A percentile compares a stretch with the other conserved stretches of the same genome.
phyloP scores from a whole-genome alignment of 2,329 filamentous ascomycete species.

The Penicillium sumatraense region DNA sequence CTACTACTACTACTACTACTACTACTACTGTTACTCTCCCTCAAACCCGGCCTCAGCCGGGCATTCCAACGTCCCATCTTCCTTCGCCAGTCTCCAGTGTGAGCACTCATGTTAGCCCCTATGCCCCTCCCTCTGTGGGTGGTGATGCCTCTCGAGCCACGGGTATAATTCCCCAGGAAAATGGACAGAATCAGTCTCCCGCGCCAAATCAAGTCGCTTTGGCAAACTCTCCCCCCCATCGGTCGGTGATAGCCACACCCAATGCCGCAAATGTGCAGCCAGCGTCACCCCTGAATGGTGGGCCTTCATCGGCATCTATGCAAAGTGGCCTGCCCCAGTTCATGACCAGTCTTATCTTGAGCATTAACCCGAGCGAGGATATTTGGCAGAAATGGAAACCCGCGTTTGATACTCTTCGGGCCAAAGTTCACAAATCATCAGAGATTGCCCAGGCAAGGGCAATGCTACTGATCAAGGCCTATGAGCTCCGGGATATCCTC shows the following conservation, averaged over 20 bases:
- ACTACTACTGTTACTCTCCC: no score
- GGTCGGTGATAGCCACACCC: no score
- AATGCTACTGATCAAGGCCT: conserved; percentile 62
- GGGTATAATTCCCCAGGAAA: not conserved
- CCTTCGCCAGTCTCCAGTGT: conserved; percentile 37
- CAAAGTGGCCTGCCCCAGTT: not conserved
- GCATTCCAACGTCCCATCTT: conserved; percentile 22
- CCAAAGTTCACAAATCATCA: not conserved
- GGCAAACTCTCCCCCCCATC: no score
- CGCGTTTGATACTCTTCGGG: not conserved
- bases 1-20: no score
- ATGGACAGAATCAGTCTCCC: not conserved
- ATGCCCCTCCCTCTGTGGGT: conserved; percentile 8
- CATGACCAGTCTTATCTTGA: not conserved
- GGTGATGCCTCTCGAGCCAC: not conserved
- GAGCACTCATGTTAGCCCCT: conserved; percentile 32
- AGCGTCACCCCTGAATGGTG: not conserved
- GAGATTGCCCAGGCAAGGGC: conserved; percentile 49
- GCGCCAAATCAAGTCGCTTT: not conserved
- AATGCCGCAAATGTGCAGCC: not conserved
- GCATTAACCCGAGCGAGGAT: not conserved
- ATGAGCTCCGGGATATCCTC: conserved; percentile 60
- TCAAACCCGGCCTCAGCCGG: not conserved
- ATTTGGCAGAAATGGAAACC: not conserved
- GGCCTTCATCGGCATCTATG: not conserved